Base-by-base conservation (phyloP, 257 asterid species). In the Ligustrum vulgare region DNA sequence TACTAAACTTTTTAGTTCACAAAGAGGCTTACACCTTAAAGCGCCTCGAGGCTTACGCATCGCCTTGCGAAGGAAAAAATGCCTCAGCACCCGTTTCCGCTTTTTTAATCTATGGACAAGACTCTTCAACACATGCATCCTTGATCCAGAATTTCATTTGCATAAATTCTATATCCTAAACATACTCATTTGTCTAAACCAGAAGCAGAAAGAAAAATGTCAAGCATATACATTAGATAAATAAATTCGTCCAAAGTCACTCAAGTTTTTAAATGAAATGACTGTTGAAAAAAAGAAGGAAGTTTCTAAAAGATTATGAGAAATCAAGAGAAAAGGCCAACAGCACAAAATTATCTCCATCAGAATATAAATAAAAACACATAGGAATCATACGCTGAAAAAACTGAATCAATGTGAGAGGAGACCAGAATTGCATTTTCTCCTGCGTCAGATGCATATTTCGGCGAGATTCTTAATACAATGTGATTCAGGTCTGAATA, bases 351-450 rank as follows among this genome's bases (percentile, higher is more conserved):
- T 16, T 41, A 72, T 16, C 5, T 71, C 32, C 43, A 22, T 16
- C 33, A 62, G 16, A 60, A 51, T 60, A 56, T 18, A 74, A 54
- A 60, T 71, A 60, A 34, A 71, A 71, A 37, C 51, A 56, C 32
- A 49, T 11, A 8, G 43, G 71, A 79, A 71, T 77, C 84, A 28
- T 91, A 94, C 99, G 83, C 85, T 7, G 99, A 79, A 81, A 91
- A 95, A 73, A 95, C 97, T 1, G 98, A 88, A 84, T 95, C 99
- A 49, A 95, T 84, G 82, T 95, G 99, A 78, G 99, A 93, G 60
- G 99, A 95, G 74, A 95, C 94, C 37, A 95, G 94, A 80, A 95
- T 95, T 62, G 98, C 96, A 81, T 86, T 91, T 65, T 93, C 97
- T 74, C 71, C 89, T 45, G 96, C 96, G 81, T 89, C 94, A 58